A percentile compares a stretch with the other conserved stretches of the same genome.
Evolutionary conservation across 768 basidiomycete species (phyloP).

Genomic region (Dentipellis fragilis): DNA sequence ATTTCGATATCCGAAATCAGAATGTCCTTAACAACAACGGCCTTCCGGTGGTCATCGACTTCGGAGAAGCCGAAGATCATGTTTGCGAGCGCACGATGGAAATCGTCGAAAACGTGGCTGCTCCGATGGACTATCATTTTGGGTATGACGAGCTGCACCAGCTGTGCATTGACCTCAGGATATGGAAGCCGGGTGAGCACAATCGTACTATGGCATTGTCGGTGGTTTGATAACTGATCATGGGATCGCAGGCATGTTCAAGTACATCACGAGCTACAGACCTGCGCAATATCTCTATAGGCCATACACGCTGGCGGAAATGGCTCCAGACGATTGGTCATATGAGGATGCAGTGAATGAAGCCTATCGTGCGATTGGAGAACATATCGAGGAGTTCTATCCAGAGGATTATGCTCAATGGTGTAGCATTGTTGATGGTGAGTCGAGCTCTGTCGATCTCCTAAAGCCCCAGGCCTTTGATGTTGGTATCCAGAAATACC

Average conservation of each 20-base stretch:
- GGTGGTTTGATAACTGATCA: not conserved
- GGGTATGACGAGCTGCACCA: not conserved
- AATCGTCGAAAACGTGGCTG: not conserved
- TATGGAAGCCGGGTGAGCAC: not conserved
- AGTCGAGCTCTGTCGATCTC: no score
- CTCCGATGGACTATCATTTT: not conserved
- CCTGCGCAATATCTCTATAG: not conserved
- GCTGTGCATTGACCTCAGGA: not conserved
- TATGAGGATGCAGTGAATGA: not conserved
- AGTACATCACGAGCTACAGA: not conserved
- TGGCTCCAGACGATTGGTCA: not conserved
- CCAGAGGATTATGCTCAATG: not conserved
- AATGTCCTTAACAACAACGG: not conserved
- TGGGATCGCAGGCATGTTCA: not conserved
- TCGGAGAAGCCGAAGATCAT: not conserved
- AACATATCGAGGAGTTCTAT: conserved; percentile 26
- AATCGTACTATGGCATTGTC: not conserved
- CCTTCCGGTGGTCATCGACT: not conserved
- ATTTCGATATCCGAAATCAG: not conserved
- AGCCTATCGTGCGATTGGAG: not conserved
- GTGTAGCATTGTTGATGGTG: not conserved
- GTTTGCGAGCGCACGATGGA: not conserved
- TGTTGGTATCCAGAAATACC: no score
- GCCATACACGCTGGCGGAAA: not conserved
- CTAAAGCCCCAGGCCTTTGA: no score